These are phyloP conservation scores for Kuraishia borneana DNA, from an alignment of 805 yeast genomes.

Conservation along the genomic window DNA sequence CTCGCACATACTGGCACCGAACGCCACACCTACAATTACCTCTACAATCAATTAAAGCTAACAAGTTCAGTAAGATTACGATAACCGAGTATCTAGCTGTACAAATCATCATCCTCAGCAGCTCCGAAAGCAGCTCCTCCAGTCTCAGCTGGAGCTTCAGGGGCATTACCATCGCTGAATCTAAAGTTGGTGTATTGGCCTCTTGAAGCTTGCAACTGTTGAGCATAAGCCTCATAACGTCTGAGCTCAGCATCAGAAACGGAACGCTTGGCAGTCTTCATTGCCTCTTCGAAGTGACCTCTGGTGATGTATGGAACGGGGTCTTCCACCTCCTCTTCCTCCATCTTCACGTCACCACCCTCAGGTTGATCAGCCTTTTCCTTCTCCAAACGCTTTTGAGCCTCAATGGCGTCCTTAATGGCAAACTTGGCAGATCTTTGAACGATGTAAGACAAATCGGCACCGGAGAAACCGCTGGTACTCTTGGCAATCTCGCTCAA, in stretches of 20 bases:
- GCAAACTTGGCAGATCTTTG: conserved; percentile 99
- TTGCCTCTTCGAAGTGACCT: conserved; percentile 96
- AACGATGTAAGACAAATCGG: conserved; percentile 92
- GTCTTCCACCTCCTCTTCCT: conserved; percentile 57
- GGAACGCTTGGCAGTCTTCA: conserved; percentile 98
- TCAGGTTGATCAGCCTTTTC: conserved; percentile 44
- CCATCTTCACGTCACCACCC: conserved; percentile 27
- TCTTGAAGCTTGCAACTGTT: conserved; percentile 90
- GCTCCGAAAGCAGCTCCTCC: conserved; percentile 23
- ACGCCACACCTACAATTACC: no score
- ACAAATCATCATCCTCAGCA: conserved; percentile 35
- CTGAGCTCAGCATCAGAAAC: conserved; percentile 96
- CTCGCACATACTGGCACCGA: no score
- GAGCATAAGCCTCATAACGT: conserved; percentile 97
- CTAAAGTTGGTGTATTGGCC: conserved; percentile 89
- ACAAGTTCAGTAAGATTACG: no score
- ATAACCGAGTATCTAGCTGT: conserved; percentile 10
- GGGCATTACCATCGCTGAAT: conserved; percentile 37
- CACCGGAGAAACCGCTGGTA: conserved; percentile 98
- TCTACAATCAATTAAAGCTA: no score
- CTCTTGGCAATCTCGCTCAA: conserved; percentile 81
- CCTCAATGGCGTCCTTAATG: conserved; percentile 94
- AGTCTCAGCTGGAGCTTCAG: conserved; percentile 18
- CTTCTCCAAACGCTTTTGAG: conserved; percentile 38
- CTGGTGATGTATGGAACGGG: conserved; percentile 93